Evolutionary conservation across 1,139 yeast genomes (phyloP), one percentile per base, ranked within the genome.

Genomic region (Magnusiomyces paraingens): DNA sequence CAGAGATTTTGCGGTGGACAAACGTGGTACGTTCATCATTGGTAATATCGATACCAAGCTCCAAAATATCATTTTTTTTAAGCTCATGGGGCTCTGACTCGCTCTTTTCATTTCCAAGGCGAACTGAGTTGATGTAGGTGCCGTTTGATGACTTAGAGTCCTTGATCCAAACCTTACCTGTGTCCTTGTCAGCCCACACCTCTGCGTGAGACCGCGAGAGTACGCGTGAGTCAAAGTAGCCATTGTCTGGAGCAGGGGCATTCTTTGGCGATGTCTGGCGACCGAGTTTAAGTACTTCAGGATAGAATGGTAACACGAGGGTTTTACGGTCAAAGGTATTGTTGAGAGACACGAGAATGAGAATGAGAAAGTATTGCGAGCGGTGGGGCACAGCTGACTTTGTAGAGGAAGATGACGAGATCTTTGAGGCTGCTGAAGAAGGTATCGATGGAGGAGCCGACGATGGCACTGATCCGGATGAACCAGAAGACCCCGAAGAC

Each of bases 131-230:
- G 51, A 93, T 81, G 67, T 86, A 94, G 0, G 99, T 93, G 11
- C 99, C 99, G 70, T 93, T 93, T 20, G 96, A 87, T 8, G 95
- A 86, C 52, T 90, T 89, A 62, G 90, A 77, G 70, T 93, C 99
- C 62, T 84, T 82, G 44, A 93, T 78, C 79, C 80, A 88, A 39
- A 93, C 77, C 57, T 78, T 78, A 12, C 94, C 91, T 5, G 75
- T 73, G 29, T 72, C 72, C n/a, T 82, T 73, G 62, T 86, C 91
- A 44, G 90, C 83, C 74, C 82, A 88, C 58, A 93, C 73, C 62
- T 88, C 93, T 0, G 99, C 99, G 70, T 93, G 99, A 64, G 87
- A 93, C 60, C 99, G 76, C 47, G 95, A 85, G 52, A 93, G 77
- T 14, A 94, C 99, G 42, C 99, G 75, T 8, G 97, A 89, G 67